phyloP scores from a whole-genome alignment of 306 rosid species.

The Albizia julibrissin region DNA sequence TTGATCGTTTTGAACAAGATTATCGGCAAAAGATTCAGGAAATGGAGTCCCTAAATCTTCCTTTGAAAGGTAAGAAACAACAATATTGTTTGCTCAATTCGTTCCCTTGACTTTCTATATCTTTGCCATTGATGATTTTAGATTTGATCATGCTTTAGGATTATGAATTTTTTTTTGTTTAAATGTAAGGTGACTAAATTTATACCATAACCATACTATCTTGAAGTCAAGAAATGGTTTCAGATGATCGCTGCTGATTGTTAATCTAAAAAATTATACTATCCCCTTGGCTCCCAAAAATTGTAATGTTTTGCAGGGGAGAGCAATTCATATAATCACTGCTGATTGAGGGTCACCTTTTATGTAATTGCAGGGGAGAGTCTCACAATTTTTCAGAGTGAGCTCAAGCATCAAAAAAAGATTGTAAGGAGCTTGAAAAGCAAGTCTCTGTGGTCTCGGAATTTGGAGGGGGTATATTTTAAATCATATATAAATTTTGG shows the following conservation, averaged over 20 bases:
- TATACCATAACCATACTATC: background rate
- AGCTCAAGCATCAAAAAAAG: constrained; percentile 82
- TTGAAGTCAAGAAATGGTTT: constrained; percentile 13
- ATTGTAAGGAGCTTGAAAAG: constrained; percentile 79
- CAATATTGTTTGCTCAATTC: background rate
- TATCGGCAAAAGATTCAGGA: constrained; percentile 70
- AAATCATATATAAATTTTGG: constrained; percentile 13
- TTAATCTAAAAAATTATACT: constrained; percentile 10
- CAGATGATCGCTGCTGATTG: constrained; percentile 20
- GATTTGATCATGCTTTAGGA: background rate
- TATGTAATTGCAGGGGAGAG: constrained; percentile 76
- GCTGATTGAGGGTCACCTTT: constrained; percentile 12
- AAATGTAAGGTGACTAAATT: background rate
- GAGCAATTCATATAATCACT: constrained; percentile 28
- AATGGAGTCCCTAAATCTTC: constrained; percentile 71
- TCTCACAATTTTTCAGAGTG: constrained; percentile 69
- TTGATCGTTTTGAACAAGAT: constrained; percentile 88
- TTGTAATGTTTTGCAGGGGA: constrained; percentile 60
- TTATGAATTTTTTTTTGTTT: constrained; percentile 3
- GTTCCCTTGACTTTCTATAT: background rate
- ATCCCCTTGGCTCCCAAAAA: constrained; percentile 19
- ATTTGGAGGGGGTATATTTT: constrained; percentile 79
- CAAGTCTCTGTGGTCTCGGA: constrained; percentile 91
- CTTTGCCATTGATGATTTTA: background rate
- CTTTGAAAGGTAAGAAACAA: constrained; percentile 67